A percentile compares a stretch with the other conserved stretches of the same genome.
phyloP scores from a whole-genome alignment of 495 filamentous ascomycete genomes.

The Lasiosphaeria miniovina region DNA sequence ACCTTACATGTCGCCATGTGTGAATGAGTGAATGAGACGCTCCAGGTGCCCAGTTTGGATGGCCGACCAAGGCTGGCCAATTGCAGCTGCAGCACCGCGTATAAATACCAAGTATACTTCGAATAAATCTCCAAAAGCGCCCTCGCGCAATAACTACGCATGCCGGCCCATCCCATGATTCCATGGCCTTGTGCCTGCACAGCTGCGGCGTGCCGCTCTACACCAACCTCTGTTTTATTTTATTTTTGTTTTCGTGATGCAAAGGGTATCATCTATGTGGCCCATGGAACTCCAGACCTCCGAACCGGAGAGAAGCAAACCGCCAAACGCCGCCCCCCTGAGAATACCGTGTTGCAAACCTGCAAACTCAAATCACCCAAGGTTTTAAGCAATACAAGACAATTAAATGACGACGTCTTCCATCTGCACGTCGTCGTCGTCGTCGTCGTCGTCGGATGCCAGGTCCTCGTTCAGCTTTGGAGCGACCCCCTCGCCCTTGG shows the following conservation, averaged over 20 bases:
- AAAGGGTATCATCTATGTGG: slow-evolving; percentile 24
- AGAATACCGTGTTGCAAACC: slow-evolving; percentile 12
- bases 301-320: background rate
- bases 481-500: slow-evolving; percentile 42
- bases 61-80: too few relatives aligned
- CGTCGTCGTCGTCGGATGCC: slow-evolving; percentile 59
- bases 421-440: slow-evolving; percentile 69
- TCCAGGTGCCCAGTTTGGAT: too few relatives aligned
- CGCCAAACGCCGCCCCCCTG: background rate
- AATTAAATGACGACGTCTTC: slow-evolving; percentile 58
- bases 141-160: too few relatives aligned
- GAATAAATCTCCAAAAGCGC: too few relatives aligned
- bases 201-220: background rate
- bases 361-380: background rate
- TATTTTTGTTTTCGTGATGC: slow-evolving; percentile 10
- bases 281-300: slow-evolving; percentile 6
- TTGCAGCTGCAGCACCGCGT: too few relatives aligned
- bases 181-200: background rate
- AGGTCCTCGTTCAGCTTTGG: slow-evolving; percentile 39
- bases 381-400: background rate
- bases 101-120: too few relatives aligned
- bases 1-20: too few relatives aligned
- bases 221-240: background rate
- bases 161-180: too few relatives aligned
- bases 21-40: too few relatives aligned